Conservation (phyloP, 2,329 filamentous ascomycete species). For the Pestalotiopsis fici region DNA sequence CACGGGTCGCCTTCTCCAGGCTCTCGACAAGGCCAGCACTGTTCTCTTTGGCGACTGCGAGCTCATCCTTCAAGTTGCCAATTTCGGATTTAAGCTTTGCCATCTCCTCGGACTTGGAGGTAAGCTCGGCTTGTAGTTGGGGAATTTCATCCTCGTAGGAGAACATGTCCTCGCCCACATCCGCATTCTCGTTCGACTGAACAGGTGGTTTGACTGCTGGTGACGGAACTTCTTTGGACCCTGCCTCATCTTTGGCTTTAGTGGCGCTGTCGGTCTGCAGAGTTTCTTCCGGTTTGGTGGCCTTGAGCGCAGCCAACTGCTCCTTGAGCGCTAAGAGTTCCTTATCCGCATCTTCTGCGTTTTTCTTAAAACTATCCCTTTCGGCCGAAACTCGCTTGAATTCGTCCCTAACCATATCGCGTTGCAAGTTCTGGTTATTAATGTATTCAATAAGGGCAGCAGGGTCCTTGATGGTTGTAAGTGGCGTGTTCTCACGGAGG, state of each 20-base stretch:
- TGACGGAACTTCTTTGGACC: slow-evolving; percentile 18
- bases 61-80: slow-evolving; percentile 66
- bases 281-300: slow-evolving; percentile 25
- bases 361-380: slow-evolving; percentile 77
- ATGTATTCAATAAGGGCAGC: slow-evolving; percentile 86
- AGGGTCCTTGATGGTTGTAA: slow-evolving; percentile 86
- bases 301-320: slow-evolving; percentile 57
- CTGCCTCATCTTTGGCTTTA: slow-evolving; percentile 32
- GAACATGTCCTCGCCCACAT: slow-evolving; percentile 73
- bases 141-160: slow-evolving; percentile 89
- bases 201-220: slow-evolving; percentile 45
- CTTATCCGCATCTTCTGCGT: slow-evolving; percentile 68
- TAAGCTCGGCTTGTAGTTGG: slow-evolving; percentile 74
- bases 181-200: slow-evolving; percentile 42
- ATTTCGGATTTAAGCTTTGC: slow-evolving; percentile 71
- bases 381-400: slow-evolving; percentile 84
- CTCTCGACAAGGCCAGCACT: slow-evolving; percentile 61
- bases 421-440: slow-evolving; percentile 80
- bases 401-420: slow-evolving; percentile 93
- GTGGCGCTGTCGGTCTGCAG: slow-evolving; percentile 21
- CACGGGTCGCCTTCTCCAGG: slow-evolving; percentile 43
- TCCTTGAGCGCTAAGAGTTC: slow-evolving; percentile 62
- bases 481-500: slow-evolving; percentile 87
- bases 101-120: slow-evolving; percentile 70
- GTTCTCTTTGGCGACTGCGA: slow-evolving; percentile 72